These are phyloP conservation scores for Cyclotella kingstonii DNA, from an alignment of 108 stramenopile genomes.

Conservation along the genomic window DNA sequence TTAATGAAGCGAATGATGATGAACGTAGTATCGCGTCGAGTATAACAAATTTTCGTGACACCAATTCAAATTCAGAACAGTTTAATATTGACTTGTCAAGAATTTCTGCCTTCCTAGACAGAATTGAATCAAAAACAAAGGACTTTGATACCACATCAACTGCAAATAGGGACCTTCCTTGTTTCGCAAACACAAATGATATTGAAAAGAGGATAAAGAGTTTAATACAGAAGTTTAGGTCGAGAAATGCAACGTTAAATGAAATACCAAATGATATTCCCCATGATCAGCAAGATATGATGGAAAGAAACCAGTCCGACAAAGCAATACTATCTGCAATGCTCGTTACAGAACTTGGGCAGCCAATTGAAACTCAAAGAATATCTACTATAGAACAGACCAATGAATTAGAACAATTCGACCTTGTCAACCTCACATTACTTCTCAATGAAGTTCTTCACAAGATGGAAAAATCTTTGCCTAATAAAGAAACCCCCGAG, in stretches of 20 bases:
- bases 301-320: slow-evolving; percentile 18
- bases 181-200: slow-evolving; percentile 21
- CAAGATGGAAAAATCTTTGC: slow-evolving; percentile 18
- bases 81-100: slow-evolving; percentile 23
- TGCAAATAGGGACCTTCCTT: neutral
- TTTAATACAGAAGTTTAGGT: slow-evolving; percentile 29
- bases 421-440: slow-evolving; percentile 25
- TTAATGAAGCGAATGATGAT: slow-evolving; percentile 18
- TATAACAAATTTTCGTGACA: slow-evolving; percentile 28
- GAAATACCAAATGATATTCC: slow-evolving; percentile 1
- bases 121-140: slow-evolving; percentile 15
- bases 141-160: neutral
- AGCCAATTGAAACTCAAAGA: slow-evolving; percentile 1
- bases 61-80: neutral
- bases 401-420: slow-evolving; percentile 2
- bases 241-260: slow-evolving; percentile 4
- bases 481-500: neutral
- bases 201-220: slow-evolving; percentile 25
- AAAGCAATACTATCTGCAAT: slow-evolving; percentile 32
- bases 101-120: slow-evolving; percentile 30
- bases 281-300: slow-evolving; percentile 14
- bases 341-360: slow-evolving; percentile 19
- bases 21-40: slow-evolving; percentile 40
- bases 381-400: neutral
- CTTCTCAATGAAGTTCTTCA: slow-evolving; percentile 32